Evolutionary conservation across 139 green algal genomes (phyloP).

Genomic region (Asterochloris erici): DNA sequence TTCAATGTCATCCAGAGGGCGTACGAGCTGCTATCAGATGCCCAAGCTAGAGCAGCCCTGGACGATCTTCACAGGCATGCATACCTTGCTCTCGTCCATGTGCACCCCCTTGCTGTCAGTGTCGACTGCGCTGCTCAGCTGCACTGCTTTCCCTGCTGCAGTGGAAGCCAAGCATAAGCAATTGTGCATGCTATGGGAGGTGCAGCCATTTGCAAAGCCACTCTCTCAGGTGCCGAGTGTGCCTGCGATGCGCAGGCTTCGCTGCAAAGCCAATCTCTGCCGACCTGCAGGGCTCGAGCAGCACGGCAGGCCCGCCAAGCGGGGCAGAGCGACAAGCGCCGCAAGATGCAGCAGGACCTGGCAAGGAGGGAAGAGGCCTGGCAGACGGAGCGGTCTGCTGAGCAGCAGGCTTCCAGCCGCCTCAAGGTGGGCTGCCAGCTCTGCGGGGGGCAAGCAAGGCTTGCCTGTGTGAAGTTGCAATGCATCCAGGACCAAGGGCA

Average conservation of each 20-base stretch:
- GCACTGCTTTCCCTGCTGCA: too few relatives aligned
- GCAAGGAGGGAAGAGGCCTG: constrained; percentile 53
- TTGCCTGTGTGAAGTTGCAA: not conserved
- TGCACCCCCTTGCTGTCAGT: not conserved
- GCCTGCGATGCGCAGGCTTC: not conserved
- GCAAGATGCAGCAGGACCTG: constrained; percentile 74
- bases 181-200: too few relatives aligned
- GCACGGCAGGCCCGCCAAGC: constrained; percentile 32
- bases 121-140: too few relatives aligned
- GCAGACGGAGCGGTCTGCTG: constrained; percentile 34
- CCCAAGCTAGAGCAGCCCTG: constrained; percentile 55
- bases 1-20: constrained; percentile 81
- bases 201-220: too few relatives aligned
- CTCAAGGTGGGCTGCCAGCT: constrained; percentile 22
- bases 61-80: constrained; percentile 61
- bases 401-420: constrained; percentile 28
- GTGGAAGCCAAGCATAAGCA: too few relatives aligned
- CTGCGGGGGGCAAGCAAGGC: not conserved
- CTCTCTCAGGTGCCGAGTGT: too few relatives aligned
- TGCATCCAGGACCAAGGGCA: not conserved
- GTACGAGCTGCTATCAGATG: constrained; percentile 77
- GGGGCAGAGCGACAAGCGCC: constrained; percentile 64
- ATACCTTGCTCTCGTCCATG: not conserved
- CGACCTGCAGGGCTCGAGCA: constrained; percentile 43
- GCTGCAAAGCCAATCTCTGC: not conserved